Evolutionary conservation across 805 yeast genomes (phyloP).

Genomic region (Yarrowia sp.): DNA sequence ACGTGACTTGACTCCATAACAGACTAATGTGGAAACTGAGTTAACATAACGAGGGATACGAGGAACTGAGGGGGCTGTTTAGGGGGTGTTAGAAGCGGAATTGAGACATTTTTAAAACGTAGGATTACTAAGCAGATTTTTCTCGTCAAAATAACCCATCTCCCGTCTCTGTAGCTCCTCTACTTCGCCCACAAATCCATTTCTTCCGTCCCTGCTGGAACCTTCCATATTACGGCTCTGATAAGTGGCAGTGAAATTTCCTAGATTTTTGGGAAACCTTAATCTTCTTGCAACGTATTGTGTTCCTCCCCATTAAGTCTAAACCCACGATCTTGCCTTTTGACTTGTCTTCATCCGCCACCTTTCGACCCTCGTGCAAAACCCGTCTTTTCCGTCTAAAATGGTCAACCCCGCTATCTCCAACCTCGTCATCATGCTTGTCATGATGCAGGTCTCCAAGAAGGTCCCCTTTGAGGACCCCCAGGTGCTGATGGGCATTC

Average conservation of each 20-base stretch:
- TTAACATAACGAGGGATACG: too few species aligned
- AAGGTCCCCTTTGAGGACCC: slow-evolving; percentile 89
- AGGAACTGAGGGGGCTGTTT: too few species aligned
- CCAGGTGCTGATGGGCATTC: slow-evolving; percentile 69
- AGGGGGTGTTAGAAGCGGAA: too few species aligned
- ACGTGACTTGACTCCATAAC: neutral
- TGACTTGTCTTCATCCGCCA: neutral
- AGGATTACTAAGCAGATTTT: too few species aligned
- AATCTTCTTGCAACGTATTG: slow-evolving; percentile 20
- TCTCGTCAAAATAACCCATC: too few species aligned
- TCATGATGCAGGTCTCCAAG: slow-evolving; percentile 94
- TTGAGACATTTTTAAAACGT: too few species aligned
- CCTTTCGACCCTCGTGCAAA: neutral
- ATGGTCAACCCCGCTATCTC: slow-evolving; percentile 86
- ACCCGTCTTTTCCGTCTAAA: neutral
- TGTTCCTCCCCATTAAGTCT: neutral
- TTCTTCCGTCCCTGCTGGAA: neutral
- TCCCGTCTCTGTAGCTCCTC: too few species aligned
- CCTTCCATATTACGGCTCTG: slow-evolving; percentile 11
- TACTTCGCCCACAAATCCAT: neutral
- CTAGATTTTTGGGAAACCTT: neutral
- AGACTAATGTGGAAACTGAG: too few species aligned
- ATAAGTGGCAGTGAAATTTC: slow-evolving; percentile 23
- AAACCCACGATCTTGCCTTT: slow-evolving; percentile 7
- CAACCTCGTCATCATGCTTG: slow-evolving; percentile 88